Percentiles rank a stretch among this genome's conserved stretches.
Evolutionary conservation across 805 yeast species (phyloP).

Genomic region (Dipodascus albidus): DNA sequence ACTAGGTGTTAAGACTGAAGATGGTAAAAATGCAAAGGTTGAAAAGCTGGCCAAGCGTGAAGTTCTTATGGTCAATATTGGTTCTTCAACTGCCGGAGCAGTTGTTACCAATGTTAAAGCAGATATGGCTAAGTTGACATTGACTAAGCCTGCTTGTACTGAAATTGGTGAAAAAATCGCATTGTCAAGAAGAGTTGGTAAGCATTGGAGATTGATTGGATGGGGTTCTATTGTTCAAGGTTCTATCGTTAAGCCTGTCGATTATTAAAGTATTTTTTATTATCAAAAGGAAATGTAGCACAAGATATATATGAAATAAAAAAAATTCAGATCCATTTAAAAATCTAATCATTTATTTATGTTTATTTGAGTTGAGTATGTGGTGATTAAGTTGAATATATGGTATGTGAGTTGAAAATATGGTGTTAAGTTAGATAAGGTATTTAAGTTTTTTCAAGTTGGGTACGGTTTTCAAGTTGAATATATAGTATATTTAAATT

Average conservation of each 20-base stretch:
- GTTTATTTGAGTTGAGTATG: too few relatives aligned
- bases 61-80: conserved; percentile 97
- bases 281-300: too few relatives aligned
- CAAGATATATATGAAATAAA: too few relatives aligned
- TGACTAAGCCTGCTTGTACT: conserved; percentile 98
- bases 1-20: conserved; percentile 96
- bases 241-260: conserved; percentile 24
- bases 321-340: too few relatives aligned
- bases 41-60: conserved; percentile 89
- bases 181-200: conserved; percentile 95
- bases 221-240: conserved; percentile 99
- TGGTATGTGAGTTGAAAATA: too few relatives aligned
- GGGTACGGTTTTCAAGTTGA: too few relatives aligned
- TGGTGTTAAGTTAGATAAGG: too few relatives aligned
- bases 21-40: conserved; percentile 93
- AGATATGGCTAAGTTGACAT: conserved; percentile 96
- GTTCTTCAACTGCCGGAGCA: conserved; percentile 99
- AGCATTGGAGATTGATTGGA: conserved; percentile 99
- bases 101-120: conserved; percentile 96
- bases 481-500: too few relatives aligned
- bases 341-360: too few relatives aligned
- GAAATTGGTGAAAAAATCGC: conserved; percentile 98
- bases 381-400: too few relatives aligned
- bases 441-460: too few relatives aligned
- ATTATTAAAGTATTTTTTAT: conserved; percentile 6